Evolutionary conservation across 2,329 filamentous ascomycete species (phyloP), one percentile per base, ranked within the genome.

Genomic region (Myriosclerotinia scirpicola): DNA sequence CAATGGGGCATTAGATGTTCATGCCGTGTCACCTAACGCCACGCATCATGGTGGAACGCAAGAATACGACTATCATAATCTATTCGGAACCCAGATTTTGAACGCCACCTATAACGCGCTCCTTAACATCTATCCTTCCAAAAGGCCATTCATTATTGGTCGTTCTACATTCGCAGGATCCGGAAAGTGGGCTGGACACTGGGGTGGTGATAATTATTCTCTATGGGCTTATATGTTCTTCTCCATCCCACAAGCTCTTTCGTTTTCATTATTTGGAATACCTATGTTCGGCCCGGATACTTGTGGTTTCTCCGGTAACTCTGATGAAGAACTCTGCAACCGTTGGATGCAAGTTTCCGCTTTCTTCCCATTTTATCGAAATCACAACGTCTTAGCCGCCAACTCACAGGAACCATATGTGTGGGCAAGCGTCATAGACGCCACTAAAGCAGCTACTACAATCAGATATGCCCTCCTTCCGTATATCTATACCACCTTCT

Each of bases 11-110:
- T 82, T 94, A 30, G 88, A 86, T 20, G 87, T 88, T 2, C 87
- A 91, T 72, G 90, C 91, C 1, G 83, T 93, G 36, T 87, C 86
- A 68, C 90, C 91, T 0, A 92, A 95, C 73, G 89, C 91, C 0
- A 92, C 89, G 2, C 90, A 95, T 73, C 81, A 85, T 55, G 90
- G 91, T 71, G 91, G 90, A 5, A 81, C 86, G 1, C 76, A 85
- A 52, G 90, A 96, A 75, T 96, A 96, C 74, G 91, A 96, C 75
- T 86, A 91, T 36, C 92, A 96, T 81, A 95, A 91, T 74, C 79
- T 95, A 1, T 94, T 83, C 73, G 91, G 91, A 0, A 84, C 90
- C 73, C 87, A 89, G 75, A 90, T 93, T 70, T 81, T 92, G 66
- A 90, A 90, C 68, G 90, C 90, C 12, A 95, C 92, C 0, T 92